Percentiles rank a stretch among this genome's conserved stretches.
Evolutionary conservation across 148 eudicot genomes (phyloP).

Genomic region (Vaccinium vitisidaea): DNA sequence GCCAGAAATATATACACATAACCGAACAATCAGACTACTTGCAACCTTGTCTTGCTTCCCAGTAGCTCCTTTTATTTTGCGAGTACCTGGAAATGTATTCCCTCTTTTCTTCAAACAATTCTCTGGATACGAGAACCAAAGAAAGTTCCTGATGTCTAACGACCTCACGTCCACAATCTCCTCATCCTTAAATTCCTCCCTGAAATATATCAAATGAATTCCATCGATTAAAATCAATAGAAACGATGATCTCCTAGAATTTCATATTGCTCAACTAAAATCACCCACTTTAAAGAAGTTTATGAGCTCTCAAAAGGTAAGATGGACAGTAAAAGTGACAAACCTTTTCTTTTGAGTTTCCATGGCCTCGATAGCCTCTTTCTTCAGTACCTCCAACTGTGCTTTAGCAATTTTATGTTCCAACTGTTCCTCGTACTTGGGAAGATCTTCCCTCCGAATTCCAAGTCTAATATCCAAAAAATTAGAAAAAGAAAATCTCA

Average conservation of each 20-base stretch:
- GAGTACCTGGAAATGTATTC: not conserved
- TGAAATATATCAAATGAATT: not conserved
- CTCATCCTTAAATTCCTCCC: too few relatives aligned
- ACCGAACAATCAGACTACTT: not conserved
- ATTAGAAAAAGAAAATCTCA: not conserved
- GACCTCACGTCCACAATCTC: too few relatives aligned
- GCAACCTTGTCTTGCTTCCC: not conserved
- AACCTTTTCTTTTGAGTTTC: too few relatives aligned
- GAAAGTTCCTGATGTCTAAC: too few relatives aligned
- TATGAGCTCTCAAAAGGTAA: not conserved
- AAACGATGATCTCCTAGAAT: not conserved
- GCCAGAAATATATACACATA: not conserved
- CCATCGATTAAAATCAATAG: not conserved
- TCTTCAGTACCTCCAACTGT: too few relatives aligned
- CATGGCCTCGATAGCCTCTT: too few relatives aligned
- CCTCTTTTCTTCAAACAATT: constrained; percentile 5
- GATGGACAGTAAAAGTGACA: not conserved
- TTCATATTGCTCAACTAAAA: not conserved
- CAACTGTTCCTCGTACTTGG: too few relatives aligned
- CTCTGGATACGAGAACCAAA: not conserved
- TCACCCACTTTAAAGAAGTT: too few relatives aligned
- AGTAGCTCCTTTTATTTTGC: not conserved
- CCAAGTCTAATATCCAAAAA: too few relatives aligned
- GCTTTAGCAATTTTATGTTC: too few relatives aligned
- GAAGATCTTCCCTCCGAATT: too few relatives aligned